Base-by-base conservation (phyloP, 352 stramenopile genomes). In the Blastocystis sp. region DNA sequence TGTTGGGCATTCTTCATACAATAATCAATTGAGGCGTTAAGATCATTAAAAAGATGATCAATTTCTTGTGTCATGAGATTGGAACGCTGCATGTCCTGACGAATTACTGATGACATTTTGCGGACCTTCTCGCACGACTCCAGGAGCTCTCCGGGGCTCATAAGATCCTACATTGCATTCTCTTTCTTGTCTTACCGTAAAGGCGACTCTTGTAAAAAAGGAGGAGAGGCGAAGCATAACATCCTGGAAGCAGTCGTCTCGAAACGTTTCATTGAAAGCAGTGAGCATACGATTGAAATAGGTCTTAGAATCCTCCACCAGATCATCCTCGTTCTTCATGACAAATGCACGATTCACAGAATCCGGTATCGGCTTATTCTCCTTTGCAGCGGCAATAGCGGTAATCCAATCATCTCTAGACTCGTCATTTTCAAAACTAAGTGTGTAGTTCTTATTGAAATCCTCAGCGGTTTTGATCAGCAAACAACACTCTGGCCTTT, bases 381-480 rank as follows among this genome's bases (percentile, higher is more conserved):
- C 75, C 61, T 86, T 86, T 16, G 75, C 75, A 24, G 75, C 75
- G 0, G 43, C 16, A 49, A 86, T 78, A 5, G 75, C 75, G 24
- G 71, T 75, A 12, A 86, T 86, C 75, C 75, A 86, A 11, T 86
- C 57, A 19, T 86, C 57, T 24, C 75, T 27, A 35, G 27, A 42
- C 46, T 80, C 75, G 3, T 86, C 61, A 77, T 37, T 86, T 12
- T 71, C 61, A 37, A 75, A 71, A 9, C 61, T 75, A 16, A 86
- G 43, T 11, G 61, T 86, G 61, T 75, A 86, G 42, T 86, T 56
- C 75, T 86, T 86, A 24, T 75, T 75, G 52, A 86, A 86, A 46
- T 86, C 75, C 16, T 86, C 75, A 29, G 42, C 61, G 9, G 75
- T 86, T 59, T 71, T 86, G 14, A 86, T 46, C 21, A 75, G 29